Conservation (phyloP, 257 asterid genomes). For the Scutellaria barbata region DNA sequence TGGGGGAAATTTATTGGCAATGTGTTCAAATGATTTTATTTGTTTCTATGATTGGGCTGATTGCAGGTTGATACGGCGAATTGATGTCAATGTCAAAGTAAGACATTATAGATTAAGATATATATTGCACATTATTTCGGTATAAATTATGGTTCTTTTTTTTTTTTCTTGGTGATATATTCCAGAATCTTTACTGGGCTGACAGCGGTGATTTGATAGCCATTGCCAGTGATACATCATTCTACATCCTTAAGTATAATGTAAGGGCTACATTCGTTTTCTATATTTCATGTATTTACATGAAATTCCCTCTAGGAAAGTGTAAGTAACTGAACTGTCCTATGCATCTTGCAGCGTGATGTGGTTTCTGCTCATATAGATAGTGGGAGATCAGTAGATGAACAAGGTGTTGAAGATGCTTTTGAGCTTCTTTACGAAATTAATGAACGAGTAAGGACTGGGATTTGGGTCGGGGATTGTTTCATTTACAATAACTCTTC, state of each 20-base stretch:
- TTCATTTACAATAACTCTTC: constrained; percentile 94
- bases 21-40: constrained; percentile 95
- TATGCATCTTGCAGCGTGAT: constrained; percentile 75
- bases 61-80: constrained; percentile 89
- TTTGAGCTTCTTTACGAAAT: constrained; percentile 94
- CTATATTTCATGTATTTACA: constrained; percentile 19
- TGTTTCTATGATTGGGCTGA: constrained; percentile 98
- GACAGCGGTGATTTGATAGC: constrained; percentile 93
- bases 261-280: constrained; percentile 45
- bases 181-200: constrained; percentile 97
- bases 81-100: constrained; percentile 97
- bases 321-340: constrained; percentile 35
- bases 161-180: constrained; percentile 36
- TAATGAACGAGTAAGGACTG: constrained; percentile 96
- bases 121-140: constrained; percentile 17
- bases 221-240: constrained; percentile 83
- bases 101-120: constrained; percentile 29
- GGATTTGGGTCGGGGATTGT: constrained; percentile 99
- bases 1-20: constrained; percentile 90
- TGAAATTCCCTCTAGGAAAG: constrained; percentile 26
- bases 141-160: constrained; percentile 15
- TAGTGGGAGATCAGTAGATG: constrained; percentile 88
- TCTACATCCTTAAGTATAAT: constrained; percentile 83
- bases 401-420: constrained; percentile 97
- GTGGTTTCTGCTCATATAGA: constrained; percentile 90